Conservation (phyloP, 768 basidiomycete species). For the Nidula microcarpa region DNA sequence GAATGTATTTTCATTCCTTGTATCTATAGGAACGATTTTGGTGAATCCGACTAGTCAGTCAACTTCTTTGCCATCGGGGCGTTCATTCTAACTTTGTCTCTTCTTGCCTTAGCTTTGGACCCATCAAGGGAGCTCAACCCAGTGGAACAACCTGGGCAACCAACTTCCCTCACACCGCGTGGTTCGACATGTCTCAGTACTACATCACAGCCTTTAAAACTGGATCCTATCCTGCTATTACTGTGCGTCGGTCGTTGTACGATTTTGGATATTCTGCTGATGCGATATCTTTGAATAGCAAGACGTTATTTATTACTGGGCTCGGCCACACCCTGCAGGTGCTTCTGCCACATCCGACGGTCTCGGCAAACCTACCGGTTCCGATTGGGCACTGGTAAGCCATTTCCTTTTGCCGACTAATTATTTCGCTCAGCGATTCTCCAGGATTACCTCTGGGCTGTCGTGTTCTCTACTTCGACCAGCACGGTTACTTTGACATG, state of each 20-base stretch:
- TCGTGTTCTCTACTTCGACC: constrained; percentile 52
- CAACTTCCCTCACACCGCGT: constrained; percentile 47
- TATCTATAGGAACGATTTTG: constrained; percentile 61
- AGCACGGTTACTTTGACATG: constrained; percentile 50
- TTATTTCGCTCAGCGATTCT: background rate
- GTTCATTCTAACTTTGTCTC: background rate
- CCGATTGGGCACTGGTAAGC: constrained; percentile 48
- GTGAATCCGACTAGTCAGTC: constrained; percentile 68
- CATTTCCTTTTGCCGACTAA: constrained; percentile 1
- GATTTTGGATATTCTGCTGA: background rate
- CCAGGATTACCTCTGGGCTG: constrained; percentile 66
- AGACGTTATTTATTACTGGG: constrained; percentile 54
- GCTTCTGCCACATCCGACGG: constrained; percentile 41
- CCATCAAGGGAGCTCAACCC: constrained; percentile 49
- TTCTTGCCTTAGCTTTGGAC: constrained; percentile 40
- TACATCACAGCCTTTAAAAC: constrained; percentile 69
- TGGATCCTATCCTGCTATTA: constrained; percentile 55
- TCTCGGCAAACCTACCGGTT: constrained; percentile 44
- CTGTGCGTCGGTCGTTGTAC: constrained; percentile 34
- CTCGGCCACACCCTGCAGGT: constrained; percentile 58
- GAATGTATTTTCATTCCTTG: background rate
- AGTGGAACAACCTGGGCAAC: constrained; percentile 38
- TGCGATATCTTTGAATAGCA: constrained; percentile 18
- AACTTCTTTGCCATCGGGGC: background rate
- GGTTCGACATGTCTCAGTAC: constrained; percentile 61